Percentiles rank a stretch among this genome's conserved stretches.
These are phyloP conservation scores for Magnusiomyces ingens DNA, from an alignment of 1,139 yeast species.

Conservation along the genomic window DNA sequence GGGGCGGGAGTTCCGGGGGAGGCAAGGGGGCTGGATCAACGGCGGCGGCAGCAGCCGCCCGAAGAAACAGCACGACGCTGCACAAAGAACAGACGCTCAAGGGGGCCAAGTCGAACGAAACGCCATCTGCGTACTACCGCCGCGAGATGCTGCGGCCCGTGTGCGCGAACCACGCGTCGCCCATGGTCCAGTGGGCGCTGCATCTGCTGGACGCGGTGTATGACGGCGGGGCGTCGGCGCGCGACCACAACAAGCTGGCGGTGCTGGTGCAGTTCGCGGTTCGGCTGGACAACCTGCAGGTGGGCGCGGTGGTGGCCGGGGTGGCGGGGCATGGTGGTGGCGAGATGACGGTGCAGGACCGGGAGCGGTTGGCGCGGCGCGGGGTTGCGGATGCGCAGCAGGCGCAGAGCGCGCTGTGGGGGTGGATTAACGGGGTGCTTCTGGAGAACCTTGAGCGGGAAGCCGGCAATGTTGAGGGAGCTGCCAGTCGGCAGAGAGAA, in stretches of 20 bases:
- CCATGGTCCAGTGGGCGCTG: constrained; percentile 14
- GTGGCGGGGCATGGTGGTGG: constrained; percentile 9
- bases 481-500: constrained; percentile 5
- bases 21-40: neutral
- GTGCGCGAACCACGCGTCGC: constrained; percentile 9
- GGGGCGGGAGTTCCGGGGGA: neutral
- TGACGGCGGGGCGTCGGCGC: neutral
- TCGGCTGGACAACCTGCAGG: constrained; percentile 11
- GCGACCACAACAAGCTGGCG: constrained; percentile 11
- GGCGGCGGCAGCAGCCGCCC: neutral
- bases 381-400: constrained; percentile 14
- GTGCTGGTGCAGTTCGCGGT: constrained; percentile 11
- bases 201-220: constrained; percentile 11
- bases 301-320: constrained; percentile 13
- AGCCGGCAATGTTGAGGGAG: constrained; percentile 8
- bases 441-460: constrained; percentile 10
- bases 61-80: neutral
- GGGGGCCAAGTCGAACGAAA: neutral
- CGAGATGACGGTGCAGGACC: neutral
- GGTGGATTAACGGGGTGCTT: constrained; percentile 15
- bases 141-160: constrained; percentile 4
- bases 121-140: constrained; percentile 12
- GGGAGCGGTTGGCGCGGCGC: constrained; percentile 6
- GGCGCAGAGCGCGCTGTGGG: constrained; percentile 12
- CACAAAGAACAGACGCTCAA: neutral